Base-by-base conservation (phyloP, 495 filamentous ascomycete genomes). In the Delitschia confertaspora region DNA sequence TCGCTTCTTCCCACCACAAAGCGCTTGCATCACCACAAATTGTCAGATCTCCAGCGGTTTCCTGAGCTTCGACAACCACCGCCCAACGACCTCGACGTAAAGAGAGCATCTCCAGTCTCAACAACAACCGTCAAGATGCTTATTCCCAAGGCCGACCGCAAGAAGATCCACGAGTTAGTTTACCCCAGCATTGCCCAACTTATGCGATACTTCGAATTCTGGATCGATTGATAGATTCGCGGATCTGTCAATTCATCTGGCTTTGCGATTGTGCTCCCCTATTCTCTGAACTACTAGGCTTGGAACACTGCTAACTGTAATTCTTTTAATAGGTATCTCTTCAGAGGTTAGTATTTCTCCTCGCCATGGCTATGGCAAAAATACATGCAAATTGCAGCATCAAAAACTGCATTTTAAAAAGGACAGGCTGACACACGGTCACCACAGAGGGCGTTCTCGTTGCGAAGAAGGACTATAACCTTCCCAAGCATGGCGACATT, bases 111-210 rank as follows among this genome's bases (percentile, higher is more conserved):
- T 11, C 6, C 9, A 20, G 19, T 14, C 24, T 13, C 27, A 22
- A 35, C 20, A 41, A 50, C 38, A 58, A 27, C 23, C 32, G 38
- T 49, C 35, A 32, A 25, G 58, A 88, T 79, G 89, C 82, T 98
- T 77, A 98, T 98, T 73, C 91, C 91, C 63, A 96, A 96, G 79
- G 80, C 83, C 67, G 91, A 98, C 74, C 88, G 91, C 73, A 96
- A 96, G 83, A 89, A 91, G 80, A 95, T 98, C 75, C 93, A 98
- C 75, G 86, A 96, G 82, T 57, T 18, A 43, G 53, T 51, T 10
- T n/a, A 42, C 30, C 24, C 37, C 33, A 18, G 18, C 37, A 20
- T 18, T 17, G 3, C 20, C 1, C 25, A 22, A 18, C 24, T 18
- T 17, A 9, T 18, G 4, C 20, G 14, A 22, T 38, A 25, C 42